Conservation (phyloP, 768 basidiomycete genomes). For the Pulveroboletus ravenelii region DNA sequence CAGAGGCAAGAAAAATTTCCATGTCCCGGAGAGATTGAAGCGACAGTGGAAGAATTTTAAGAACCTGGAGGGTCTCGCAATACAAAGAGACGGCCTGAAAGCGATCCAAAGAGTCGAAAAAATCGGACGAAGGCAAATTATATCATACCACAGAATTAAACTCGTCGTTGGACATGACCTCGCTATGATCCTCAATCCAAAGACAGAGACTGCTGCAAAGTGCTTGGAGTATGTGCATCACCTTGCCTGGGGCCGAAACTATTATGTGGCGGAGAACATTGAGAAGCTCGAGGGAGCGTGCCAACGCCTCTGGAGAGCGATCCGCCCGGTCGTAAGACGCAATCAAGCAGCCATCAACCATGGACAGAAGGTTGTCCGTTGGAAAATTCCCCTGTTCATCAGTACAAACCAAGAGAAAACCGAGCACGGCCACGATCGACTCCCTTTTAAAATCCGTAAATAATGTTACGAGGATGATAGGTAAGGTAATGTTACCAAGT, state of each 20-base stretch:
- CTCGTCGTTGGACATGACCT: constrained; percentile 38
- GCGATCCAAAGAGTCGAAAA: background rate
- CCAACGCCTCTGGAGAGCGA: constrained; percentile 22
- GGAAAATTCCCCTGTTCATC: constrained; percentile 8
- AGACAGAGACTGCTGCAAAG: constrained; percentile 38
- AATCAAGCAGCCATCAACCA: constrained; percentile 30
- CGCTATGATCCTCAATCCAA: constrained; percentile 51
- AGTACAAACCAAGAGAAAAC: constrained; percentile 12
- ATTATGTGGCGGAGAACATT: constrained; percentile 33
- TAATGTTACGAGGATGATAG: background rate
- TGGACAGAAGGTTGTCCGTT: constrained; percentile 21
- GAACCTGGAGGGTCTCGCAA: constrained; percentile 36
- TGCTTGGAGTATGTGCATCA: constrained; percentile 33
- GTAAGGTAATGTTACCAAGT: constrained; percentile 17
- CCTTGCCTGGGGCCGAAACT: constrained; percentile 19
- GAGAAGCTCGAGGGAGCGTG: constrained; percentile 36
- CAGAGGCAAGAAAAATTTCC: constrained; percentile 46
- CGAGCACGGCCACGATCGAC: constrained; percentile 16
- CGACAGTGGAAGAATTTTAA: constrained; percentile 39
- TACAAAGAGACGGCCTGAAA: constrained; percentile 39
- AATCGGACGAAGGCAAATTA: constrained; percentile 14
- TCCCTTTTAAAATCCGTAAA: constrained; percentile 19
- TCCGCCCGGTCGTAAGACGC: constrained; percentile 31
- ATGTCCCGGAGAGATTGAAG: constrained; percentile 37
- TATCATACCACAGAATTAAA: constrained; percentile 49